Base-by-base conservation (phyloP, 768 basidiomycete species). In the Boletus vinaceobasis region DNA sequence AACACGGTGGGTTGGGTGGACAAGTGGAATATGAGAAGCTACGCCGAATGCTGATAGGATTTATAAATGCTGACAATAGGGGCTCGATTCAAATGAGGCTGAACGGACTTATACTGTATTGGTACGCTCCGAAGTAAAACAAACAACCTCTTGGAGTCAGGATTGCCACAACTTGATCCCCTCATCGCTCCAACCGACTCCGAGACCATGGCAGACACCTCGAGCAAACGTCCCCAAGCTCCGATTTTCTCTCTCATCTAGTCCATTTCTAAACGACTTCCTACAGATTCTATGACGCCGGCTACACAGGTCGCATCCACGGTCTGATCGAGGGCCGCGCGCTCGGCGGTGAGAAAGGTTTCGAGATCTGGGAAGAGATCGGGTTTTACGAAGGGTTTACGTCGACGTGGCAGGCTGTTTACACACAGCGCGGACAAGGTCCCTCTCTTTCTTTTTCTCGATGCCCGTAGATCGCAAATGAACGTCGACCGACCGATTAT, bases 301-400 rank as follows among this genome's bases (percentile, higher is more conserved):
- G 95, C 9, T 88, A 88, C 66, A 62, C 77, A 55, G 85, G 96
- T 1, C 80, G 85, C 38, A 82, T 94, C 7, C 94, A 96, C 62
- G 94, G 96, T 2, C 71, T 90, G 26, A 92, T 93, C 57, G 93
- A 99, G 69, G 96, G 96, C 9, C 79, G 93, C 14, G 87, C 88
- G 0, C 78, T 98, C 17, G 96, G 94, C 2, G 79, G 86, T 51
- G 88, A 93, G 62, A 94, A 96, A 62, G 91, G 90, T 0, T 98
- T 86, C 69, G 94, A 96, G 71, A 85, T 97, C 72, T 98, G 94
- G 93, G 95, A 98, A 70, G 96, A 99, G 70, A 80, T 99, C 13
- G 94, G 91, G 2, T 98, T 87, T 63, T 95, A 95, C 68, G 82
- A 95, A 62, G 96, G 94, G 6, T 88, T 88, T 61, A 91, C 92